Evolutionary conservation across 495 filamentous ascomycete species (phyloP), one percentile per base, ranked within the genome.

Genomic region (Penicillium egyptiacum): DNA sequence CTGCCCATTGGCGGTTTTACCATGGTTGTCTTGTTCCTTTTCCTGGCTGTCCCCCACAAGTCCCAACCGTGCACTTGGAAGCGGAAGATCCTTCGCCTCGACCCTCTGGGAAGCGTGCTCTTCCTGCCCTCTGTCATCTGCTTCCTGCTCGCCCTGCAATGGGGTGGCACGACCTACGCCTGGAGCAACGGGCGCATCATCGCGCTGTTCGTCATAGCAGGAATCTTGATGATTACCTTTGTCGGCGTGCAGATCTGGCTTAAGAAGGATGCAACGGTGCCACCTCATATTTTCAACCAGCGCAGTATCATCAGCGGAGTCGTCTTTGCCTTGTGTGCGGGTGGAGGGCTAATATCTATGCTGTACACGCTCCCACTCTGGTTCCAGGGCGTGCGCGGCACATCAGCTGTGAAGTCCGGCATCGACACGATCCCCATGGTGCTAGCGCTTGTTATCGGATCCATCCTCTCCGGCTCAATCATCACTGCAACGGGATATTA

Each of bases 341-440:
- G 65, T 16, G 67, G 61, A 1, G 56, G 54, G 0, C 62, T 72
- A 37, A 69, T 79, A 55, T 64, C 74, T 14, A 58, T 73, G 41
- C 58, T 86, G 17, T 89, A 86, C 65, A 87, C 81, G 57, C 66
- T 90, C 3, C 87, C 87, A 0, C 75, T 91, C 35, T 92, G 86
- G 87, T 91, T 92, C 71, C 90, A 94, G 72, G 84, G 84, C 12
- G 85, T 77, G 35, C 70, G 68, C 19, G 57, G 45, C 43, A 67
- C 60, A 5, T 64, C 26, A 25, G 69, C 77, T 0, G 56, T 70
- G 9, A 55, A 70, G 26, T 75, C 72, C 0, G 77, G 72, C 1
- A 67, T 77, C 33, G 65, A 65, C 33, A 71, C 52, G 19, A 62
- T 78, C 5, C 76, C 77, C 8, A 65, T 81, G 58, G 67, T 84